These are phyloP conservation scores for Lentinus brumalis DNA, from an alignment of 768 basidiomycete species.

Conservation along the genomic window DNA sequence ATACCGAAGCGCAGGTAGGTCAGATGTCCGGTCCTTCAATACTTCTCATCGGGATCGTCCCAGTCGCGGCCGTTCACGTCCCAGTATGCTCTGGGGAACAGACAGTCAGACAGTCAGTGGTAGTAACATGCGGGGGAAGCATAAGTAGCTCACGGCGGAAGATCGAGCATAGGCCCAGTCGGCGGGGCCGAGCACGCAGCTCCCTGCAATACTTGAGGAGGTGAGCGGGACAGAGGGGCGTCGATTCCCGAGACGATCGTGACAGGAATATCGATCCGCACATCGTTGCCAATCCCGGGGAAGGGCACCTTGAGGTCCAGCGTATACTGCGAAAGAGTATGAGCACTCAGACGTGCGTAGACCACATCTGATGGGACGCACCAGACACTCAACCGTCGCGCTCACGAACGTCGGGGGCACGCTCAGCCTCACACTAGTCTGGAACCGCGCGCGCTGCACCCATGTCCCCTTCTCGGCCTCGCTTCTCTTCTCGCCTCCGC, in stretches of 20 bases:
- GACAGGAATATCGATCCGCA: slow-evolving; percentile 3
- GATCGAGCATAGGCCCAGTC: background rate
- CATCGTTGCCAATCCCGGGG: slow-evolving; percentile 16
- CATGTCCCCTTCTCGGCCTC: slow-evolving; percentile 11
- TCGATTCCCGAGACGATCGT: slow-evolving; percentile 12
- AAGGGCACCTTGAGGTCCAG: slow-evolving; percentile 15
- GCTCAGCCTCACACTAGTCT: slow-evolving; percentile 10
- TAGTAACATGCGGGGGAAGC: background rate
- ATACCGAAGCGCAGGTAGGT: too few species aligned
- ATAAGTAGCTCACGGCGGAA: slow-evolving; percentile 10
- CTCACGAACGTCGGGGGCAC: slow-evolving; percentile 18
- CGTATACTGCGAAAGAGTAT: slow-evolving; percentile 2
- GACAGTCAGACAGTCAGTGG: background rate
- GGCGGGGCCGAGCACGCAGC: background rate
- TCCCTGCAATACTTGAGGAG: background rate
- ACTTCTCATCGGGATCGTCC: background rate
- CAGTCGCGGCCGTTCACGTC: background rate
- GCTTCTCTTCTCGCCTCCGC: background rate
- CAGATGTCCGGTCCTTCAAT: too few species aligned
- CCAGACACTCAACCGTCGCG: background rate
- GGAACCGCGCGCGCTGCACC: slow-evolving; percentile 19
- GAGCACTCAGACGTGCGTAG: background rate
- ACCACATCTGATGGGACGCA: background rate
- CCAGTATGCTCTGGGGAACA: background rate
- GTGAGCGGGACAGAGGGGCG: background rate